Percentiles rank a stretch among this genome's conserved stretches.
Conservation (phyloP, 176 grass and related monocot genomes). For the Oryza glumipatula region DNA sequence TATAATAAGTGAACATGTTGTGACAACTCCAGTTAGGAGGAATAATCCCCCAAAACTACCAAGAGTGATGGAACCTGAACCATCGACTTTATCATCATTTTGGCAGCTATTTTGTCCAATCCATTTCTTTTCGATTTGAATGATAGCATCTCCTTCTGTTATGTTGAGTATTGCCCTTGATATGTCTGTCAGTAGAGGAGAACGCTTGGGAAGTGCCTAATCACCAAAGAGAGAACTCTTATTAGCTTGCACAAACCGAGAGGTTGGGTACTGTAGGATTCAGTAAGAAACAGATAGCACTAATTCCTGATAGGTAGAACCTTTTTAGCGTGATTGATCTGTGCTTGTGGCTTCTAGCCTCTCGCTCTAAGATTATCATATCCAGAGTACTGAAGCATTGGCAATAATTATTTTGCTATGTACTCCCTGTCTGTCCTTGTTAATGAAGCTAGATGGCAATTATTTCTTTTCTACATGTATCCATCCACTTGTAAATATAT, state of each 20-base stretch:
- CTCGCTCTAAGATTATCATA: background rate
- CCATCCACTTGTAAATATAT: background rate
- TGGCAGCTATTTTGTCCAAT: constrained; percentile 39
- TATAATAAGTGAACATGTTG: constrained; percentile 26
- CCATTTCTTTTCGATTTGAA: constrained; percentile 58
- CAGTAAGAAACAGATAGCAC: background rate
- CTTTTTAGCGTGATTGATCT: constrained; percentile 4
- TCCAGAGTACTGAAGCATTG: background rate
- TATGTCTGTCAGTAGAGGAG: constrained; percentile 42
- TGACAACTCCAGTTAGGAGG: constrained; percentile 35
- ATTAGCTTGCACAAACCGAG: background rate
- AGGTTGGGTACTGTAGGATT: background rate
- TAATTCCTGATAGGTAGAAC: background rate
- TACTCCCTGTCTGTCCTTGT: background rate
- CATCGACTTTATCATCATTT: constrained; percentile 34
- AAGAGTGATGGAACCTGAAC: constrained; percentile 45
- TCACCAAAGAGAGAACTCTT: background rate
- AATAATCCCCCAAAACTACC: constrained; percentile 49
- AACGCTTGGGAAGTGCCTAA: constrained; percentile 43
- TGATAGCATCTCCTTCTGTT: constrained; percentile 48
- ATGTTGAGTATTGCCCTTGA: constrained; percentile 62
- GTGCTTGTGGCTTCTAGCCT: background rate
- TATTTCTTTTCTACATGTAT: background rate
- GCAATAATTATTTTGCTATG: background rate
- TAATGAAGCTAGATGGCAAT: background rate